Evolutionary conservation across 2,329 filamentous ascomycete species (phyloP).

Genomic region (Harringtonia aguacate): DNA sequence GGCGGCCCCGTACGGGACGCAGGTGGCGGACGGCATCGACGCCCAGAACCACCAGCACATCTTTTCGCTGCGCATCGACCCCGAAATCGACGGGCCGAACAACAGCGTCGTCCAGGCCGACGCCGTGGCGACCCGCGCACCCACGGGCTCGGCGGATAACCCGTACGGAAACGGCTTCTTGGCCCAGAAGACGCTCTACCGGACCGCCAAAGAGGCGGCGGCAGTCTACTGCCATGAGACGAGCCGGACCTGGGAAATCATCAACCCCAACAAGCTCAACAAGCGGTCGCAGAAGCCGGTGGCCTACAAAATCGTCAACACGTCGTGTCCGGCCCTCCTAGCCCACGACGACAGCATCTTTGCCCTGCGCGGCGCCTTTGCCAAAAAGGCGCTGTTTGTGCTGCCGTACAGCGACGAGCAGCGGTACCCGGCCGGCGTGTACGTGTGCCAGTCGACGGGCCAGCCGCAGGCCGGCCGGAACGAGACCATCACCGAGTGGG

Average conservation of each 20-base stretch:
- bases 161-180: slow-evolving; percentile 86
- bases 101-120: slow-evolving; percentile 85
- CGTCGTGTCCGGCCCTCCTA: slow-evolving; percentile 67
- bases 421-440: slow-evolving; percentile 74
- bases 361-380: slow-evolving; percentile 87
- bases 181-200: slow-evolving; percentile 71
- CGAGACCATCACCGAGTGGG: slow-evolving; percentile 64
- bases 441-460: slow-evolving; percentile 79
- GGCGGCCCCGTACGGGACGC: slow-evolving; percentile 77
- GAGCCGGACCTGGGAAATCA: slow-evolving; percentile 80
- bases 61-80: slow-evolving; percentile 81
- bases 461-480: slow-evolving; percentile 50
- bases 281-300: slow-evolving; percentile 75
- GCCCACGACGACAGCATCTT: slow-evolving; percentile 75
- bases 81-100: slow-evolving; percentile 64
- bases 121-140: slow-evolving; percentile 57
- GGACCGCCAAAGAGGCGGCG: slow-evolving; percentile 55
- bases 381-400: slow-evolving; percentile 75
- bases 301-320: slow-evolving; percentile 80
- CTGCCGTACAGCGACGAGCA: slow-evolving; percentile 77
- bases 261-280: slow-evolving; percentile 73
- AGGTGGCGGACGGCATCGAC: slow-evolving; percentile 84
- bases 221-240: slow-evolving; percentile 76
- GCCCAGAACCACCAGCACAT: slow-evolving; percentile 95
- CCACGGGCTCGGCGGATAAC: slow-evolving; percentile 72